Evolutionary conservation across 352 stramenopile genomes (phyloP), one percentile per base, ranked within the genome.

Genomic region (Pythium dissimile): DNA sequence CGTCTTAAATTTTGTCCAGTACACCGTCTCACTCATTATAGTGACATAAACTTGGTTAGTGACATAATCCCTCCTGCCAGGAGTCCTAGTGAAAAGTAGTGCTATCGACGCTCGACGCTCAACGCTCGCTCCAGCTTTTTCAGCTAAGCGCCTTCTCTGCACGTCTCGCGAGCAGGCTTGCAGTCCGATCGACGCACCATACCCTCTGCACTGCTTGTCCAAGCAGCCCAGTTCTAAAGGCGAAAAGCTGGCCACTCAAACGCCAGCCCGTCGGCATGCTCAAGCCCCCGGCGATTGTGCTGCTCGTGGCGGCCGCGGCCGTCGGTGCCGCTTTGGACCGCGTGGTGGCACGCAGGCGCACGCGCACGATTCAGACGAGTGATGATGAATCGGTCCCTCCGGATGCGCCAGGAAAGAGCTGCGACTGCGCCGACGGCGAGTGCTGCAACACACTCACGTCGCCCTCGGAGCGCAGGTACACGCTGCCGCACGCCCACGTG

Each of bases 401-500:
- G 20, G 18, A 58, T 13, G 13, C 20, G 28, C 15, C 21, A 28
- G 30, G 31, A 20, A 75, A 72, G 57, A 48, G 58, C 21, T 90
- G 80, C 58, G 76, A 75, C 45, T 90, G 80, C 49, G 68, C 52
- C 2, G 80, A 90, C 51, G 80, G 80, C 32, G 75, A 91, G 66
- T 91, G 81, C 71, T 91, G 81, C 67, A 91, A 89, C 64, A 62
- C 59, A 18, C 82, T 78, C 28, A 71, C 75, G 50, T 69, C 62
- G 31, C 66, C 64, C 26, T 72, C 74, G 5, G 81, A 89, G 61
- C 75, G 77, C 42, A 72, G 69, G 31, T 91, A 91, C 54, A 79
- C 80, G 64, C 71, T 91, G n/a, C 81, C 81, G 12, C 75, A 75
- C 26, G 77, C 81, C 15, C 81, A 91, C 39, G 77, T 91, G 47